Base-by-base conservation (phyloP, 2,329 filamentous ascomycete genomes). In the Curvularia spicifera region DNA sequence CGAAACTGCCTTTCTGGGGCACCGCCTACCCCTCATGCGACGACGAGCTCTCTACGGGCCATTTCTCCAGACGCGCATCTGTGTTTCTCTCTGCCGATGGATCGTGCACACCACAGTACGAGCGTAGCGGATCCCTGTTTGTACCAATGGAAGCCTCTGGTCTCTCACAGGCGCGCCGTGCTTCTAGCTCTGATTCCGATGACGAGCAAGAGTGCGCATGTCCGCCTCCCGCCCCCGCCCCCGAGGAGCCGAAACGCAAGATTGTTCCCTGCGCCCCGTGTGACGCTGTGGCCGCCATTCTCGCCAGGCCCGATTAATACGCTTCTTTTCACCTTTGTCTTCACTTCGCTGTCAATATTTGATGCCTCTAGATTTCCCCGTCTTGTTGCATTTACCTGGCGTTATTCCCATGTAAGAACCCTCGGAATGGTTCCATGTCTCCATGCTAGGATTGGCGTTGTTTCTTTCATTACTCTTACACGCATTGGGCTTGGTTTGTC, bases 241-340 rank as follows among this genome's bases (percentile, higher is more conserved):
- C 45, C 15, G 59, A 62, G 20, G 47, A 53, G 29, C 63, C 64
- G 3, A 65, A 64, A 51, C 64, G 62, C 20, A 70, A 68, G 44
- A 50, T 60, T 4, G 56, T 68, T 22, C 60, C 57, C 4, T 63
- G 59, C 39, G 65, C 66, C 42, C 68, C 66, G n/a, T 69, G 68
- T 54, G 68, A 70, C 15, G 68, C 67, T 35, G 69, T 70, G 29
- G 66, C 66, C 42, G 66, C 67, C 37, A 70, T 70, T 26, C 61
- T 70, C 18, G 68, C 60, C 22, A 53, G 60, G n/a, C 66, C 43
- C 53, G 66, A 60, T 57, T 64, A 51, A 64, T 65, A 48, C 39
- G 59, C 12, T 5, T 12, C 7, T 33, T 5, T 29, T 31, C 2
- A 8, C 40, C 40, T 28, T 31, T 40, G 26, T 49, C 24, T 70